Evolutionary conservation across 805 yeast genomes (phyloP).

Genomic region (Saccharomycopsis fibuligera): DNA sequence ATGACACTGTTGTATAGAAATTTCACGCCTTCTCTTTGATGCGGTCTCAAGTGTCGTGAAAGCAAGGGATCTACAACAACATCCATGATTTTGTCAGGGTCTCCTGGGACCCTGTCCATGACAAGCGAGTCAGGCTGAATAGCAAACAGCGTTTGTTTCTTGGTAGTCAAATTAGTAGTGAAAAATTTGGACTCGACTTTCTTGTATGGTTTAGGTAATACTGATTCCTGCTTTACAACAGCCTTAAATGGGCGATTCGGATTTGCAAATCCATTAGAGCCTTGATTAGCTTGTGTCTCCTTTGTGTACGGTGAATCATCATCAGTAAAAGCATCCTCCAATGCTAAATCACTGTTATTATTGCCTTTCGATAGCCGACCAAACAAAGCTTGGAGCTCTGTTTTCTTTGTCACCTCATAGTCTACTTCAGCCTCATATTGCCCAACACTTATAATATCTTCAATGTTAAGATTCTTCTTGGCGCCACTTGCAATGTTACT

Average conservation of each 20-base stretch:
- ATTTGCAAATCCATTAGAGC: too few relatives aligned
- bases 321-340: too few relatives aligned
- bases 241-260: too few relatives aligned
- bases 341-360: too few relatives aligned
- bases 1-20: constrained; percentile 79
- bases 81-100: constrained; percentile 7
- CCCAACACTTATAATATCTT: constrained; percentile 39
- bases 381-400: too few relatives aligned
- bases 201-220: not conserved
- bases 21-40: constrained; percentile 77
- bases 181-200: not conserved
- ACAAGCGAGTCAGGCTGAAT: constrained; percentile 6
- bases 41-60: constrained; percentile 57
- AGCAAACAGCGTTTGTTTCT: not conserved
- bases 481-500: constrained; percentile 2
- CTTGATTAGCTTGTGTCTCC: too few relatives aligned
- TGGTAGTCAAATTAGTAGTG: constrained; percentile 16
- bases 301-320: too few relatives aligned
- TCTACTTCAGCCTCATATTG: constrained; percentile 59
- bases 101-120: constrained; percentile 17
- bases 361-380: too few relatives aligned
- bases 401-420: constrained; percentile 31
- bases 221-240: too few relatives aligned
- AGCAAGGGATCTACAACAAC: constrained; percentile 59
- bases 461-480: constrained; percentile 3